Evolutionary conservation across 2,329 filamentous ascomycete genomes (phyloP).

Genomic region (Colletotrichum sp.): DNA sequence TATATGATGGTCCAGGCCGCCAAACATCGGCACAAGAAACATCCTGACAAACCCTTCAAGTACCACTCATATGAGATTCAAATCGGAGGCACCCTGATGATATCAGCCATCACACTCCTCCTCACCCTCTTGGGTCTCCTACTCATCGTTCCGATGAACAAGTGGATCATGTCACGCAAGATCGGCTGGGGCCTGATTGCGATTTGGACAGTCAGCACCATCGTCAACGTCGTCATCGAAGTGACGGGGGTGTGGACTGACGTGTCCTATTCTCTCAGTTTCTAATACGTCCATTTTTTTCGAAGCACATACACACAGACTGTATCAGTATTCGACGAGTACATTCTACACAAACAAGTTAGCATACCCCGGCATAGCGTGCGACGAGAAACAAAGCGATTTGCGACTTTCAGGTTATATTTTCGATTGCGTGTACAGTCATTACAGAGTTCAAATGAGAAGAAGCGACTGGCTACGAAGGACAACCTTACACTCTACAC

Average conservation of each 20-base stretch:
- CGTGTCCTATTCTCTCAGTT: constrained; percentile 28
- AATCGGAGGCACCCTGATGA: constrained; percentile 82
- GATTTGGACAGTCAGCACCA: constrained; percentile 81
- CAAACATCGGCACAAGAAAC: constrained; percentile 67
- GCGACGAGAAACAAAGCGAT: background rate
- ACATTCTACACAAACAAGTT: background rate
- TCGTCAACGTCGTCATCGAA: constrained; percentile 83
- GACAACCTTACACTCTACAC: background rate
- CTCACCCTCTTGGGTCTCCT: constrained; percentile 80
- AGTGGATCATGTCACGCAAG: constrained; percentile 81
- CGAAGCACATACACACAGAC: background rate
- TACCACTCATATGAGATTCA: constrained; percentile 84
- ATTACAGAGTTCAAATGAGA: background rate
- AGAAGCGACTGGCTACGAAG: background rate
- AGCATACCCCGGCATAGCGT: constrained; percentile 13
- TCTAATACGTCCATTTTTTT: background rate
- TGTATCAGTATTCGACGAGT: background rate
- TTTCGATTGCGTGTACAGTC: constrained; percentile 3
- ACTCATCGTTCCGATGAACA: constrained; percentile 81
- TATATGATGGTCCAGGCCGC: constrained; percentile 83
- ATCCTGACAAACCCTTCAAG: constrained; percentile 66
- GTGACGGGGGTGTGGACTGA: constrained; percentile 60
- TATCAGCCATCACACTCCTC: constrained; percentile 84
- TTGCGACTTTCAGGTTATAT: background rate
- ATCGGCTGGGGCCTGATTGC: constrained; percentile 83